A percentile compares a stretch with the other conserved stretches of the same genome.
These are phyloP conservation scores for Phycomyces nitens DNA, from an alignment of 192 early-diverging fungal species.

Conservation along the genomic window DNA sequence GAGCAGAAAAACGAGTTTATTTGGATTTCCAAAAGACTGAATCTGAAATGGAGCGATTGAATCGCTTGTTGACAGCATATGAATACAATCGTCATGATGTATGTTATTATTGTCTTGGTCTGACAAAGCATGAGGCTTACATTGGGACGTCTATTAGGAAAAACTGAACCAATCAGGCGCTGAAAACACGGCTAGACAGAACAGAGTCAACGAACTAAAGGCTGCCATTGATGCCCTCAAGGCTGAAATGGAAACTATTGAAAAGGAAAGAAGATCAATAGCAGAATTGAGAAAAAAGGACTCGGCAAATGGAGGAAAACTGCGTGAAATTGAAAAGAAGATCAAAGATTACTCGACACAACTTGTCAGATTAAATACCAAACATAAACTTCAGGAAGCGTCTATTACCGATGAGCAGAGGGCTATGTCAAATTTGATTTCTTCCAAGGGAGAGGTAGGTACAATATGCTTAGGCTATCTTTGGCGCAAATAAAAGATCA, in stretches of 20 bases:
- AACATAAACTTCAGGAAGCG: conserved; percentile 73
- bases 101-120: not conserved
- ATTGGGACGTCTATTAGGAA: conserved; percentile 13
- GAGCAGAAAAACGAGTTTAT: conserved; percentile 81
- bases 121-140: conserved; percentile 5
- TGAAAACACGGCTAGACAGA: conserved; percentile 37
- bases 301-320: conserved; percentile 59
- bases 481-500: not conserved
- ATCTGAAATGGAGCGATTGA: conserved; percentile 81
- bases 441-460: conserved; percentile 45
- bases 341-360: conserved; percentile 78
- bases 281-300: conserved; percentile 39
- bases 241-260: conserved; percentile 57
- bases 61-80: conserved; percentile 77
- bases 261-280: conserved; percentile 36
- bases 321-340: conserved; percentile 63
- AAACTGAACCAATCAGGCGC: conserved; percentile 31
- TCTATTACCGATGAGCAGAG: conserved; percentile 76
- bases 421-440: conserved; percentile 32
- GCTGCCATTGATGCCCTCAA: conserved; percentile 50
- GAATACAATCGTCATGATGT: conserved; percentile 79
- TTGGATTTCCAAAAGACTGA: conserved; percentile 93
- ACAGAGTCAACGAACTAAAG: conserved; percentile 28
- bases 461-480: not conserved
- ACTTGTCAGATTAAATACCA: conserved; percentile 79